Conservation (phyloP, 257 asterid species). For the Salvia rosmarinus region DNA sequence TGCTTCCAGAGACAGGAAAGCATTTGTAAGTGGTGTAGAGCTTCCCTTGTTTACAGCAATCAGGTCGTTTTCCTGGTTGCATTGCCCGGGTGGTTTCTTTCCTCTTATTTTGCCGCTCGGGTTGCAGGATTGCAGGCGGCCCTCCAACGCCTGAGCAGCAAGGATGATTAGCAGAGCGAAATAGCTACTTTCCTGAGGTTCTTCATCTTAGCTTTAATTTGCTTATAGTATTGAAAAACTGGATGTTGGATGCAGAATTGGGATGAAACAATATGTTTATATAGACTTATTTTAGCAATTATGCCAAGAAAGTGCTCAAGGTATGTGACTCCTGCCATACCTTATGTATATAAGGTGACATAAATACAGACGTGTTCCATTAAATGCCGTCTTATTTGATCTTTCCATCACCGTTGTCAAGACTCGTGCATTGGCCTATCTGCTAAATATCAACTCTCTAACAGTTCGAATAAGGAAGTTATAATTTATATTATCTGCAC, state of each 20-base stretch:
- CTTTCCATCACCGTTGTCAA: neutral
- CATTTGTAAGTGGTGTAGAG: slow-evolving; percentile 44
- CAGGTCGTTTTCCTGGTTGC: slow-evolving; percentile 47
- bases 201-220: slow-evolving; percentile 19
- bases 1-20: slow-evolving; percentile 36
- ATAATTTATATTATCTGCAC: neutral
- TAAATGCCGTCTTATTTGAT: neutral
- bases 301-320: slow-evolving; percentile 33
- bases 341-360: neutral
- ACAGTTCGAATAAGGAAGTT: neutral
- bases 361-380: neutral
- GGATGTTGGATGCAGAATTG: slow-evolving; percentile 19
- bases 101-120: slow-evolving; percentile 47
- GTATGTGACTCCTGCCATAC: too few species aligned
- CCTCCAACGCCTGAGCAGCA: slow-evolving; percentile 21
- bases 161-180: slow-evolving; percentile 31
- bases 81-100: slow-evolving; percentile 45
- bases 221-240: neutral
- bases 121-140: slow-evolving; percentile 36
- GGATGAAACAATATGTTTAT: neutral
- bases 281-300: slow-evolving; percentile 24
- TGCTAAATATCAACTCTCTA: neutral
- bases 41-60: slow-evolving; percentile 42
- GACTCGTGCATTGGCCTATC: slow-evolving; percentile 11
- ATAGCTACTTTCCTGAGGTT: slow-evolving; percentile 5